phyloP scores from a whole-genome alignment of 345 rosid species.

The Tarenaya hassleriana region DNA sequence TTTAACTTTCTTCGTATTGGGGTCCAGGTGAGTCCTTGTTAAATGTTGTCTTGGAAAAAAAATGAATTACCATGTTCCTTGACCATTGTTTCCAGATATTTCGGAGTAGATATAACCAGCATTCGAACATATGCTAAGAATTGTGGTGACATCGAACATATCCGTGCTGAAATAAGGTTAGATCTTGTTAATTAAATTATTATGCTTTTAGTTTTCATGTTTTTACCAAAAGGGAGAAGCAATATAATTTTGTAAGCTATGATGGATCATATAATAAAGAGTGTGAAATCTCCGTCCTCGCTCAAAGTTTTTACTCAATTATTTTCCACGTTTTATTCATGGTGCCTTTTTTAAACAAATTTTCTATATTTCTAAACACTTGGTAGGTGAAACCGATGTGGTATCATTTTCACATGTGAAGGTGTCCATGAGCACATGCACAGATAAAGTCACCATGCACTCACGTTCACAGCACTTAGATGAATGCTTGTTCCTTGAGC shows the following conservation, averaged over 20 bases:
- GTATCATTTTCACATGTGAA: too few relatives aligned
- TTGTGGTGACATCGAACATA: constrained; percentile 53
- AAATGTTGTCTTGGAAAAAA: not conserved
- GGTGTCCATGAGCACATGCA: not conserved
- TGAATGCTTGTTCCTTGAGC: too few relatives aligned
- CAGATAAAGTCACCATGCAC: not conserved
- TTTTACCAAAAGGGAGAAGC: not conserved
- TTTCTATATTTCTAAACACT: too few relatives aligned
- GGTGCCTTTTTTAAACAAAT: too few relatives aligned
- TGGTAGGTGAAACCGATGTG: too few relatives aligned
- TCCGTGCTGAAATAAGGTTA: constrained; percentile 87
- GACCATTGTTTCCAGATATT: constrained; percentile 56
- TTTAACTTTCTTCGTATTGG: not conserved
- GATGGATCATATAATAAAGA: too few relatives aligned
- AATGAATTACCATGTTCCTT: constrained; percentile 30
- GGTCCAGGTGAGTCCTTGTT: not conserved
- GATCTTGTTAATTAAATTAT: constrained; percentile 15
- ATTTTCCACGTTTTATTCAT: too few relatives aligned
- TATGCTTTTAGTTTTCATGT: not conserved
- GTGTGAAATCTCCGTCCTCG: too few relatives aligned
- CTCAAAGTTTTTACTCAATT: too few relatives aligned
- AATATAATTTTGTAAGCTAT: too few relatives aligned
- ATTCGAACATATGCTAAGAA: constrained; percentile 62
- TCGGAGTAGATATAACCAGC: constrained; percentile 78
- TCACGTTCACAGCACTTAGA: not conserved